These are phyloP conservation scores for Croton setiger DNA, from an alignment of 441 rosid species.

Conservation along the genomic window DNA sequence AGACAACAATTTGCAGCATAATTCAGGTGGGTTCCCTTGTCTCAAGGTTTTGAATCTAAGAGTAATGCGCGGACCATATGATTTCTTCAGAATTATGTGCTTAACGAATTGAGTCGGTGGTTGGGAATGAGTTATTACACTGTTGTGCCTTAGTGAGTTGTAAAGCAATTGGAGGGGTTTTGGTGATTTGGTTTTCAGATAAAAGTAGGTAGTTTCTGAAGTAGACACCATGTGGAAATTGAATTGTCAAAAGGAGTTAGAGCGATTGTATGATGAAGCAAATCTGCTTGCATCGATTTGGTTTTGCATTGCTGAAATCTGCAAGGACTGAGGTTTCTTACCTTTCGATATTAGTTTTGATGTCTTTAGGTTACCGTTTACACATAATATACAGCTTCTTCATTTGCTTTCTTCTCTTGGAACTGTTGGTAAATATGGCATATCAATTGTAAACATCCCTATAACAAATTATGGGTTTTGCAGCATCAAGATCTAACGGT, in stretches of 20 bases:
- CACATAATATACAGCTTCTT: conserved; percentile 1
- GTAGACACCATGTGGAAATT: background rate
- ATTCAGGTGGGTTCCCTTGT: conserved; percentile 64
- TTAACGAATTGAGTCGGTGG: conserved; percentile 8
- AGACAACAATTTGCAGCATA: conserved; percentile 62
- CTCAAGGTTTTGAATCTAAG: conserved; percentile 4
- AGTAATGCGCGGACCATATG: background rate
- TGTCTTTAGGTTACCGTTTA: background rate
- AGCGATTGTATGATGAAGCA: background rate
- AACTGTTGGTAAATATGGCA: conserved; percentile 7
- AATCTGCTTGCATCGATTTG: background rate
- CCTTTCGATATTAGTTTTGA: background rate
- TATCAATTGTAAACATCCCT: conserved; percentile 14
- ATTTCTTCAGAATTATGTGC: background rate
- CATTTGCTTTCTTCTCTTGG: conserved; percentile 5
- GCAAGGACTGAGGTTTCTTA: background rate
- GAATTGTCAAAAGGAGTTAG: background rate
- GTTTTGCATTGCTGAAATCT: background rate
- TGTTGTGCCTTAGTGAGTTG: conserved; percentile 2
- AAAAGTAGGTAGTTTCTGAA: background rate
- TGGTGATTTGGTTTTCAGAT: background rate
- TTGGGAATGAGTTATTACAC: background rate
- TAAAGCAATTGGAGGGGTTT: background rate
- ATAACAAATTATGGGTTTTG: conserved; percentile 35
- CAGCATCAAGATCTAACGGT: conserved; percentile 96